These are phyloP conservation scores for Boletellus ananas DNA, from an alignment of 768 basidiomycete genomes.

Conservation along the genomic window DNA sequence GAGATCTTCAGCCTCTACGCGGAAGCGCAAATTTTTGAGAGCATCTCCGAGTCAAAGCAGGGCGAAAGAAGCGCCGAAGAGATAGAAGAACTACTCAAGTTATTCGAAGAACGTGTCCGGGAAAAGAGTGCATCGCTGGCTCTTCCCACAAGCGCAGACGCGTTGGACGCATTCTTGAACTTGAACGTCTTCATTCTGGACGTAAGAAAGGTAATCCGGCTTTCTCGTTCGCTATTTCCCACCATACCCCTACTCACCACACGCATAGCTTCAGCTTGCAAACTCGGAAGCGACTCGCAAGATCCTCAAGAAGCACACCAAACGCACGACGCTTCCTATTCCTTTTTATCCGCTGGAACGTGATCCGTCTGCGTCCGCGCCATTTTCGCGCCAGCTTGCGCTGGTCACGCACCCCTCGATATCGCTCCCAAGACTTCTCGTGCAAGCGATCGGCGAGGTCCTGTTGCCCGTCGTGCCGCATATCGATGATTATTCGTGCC, in stretches of 20 bases:
- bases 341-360: constrained; percentile 32
- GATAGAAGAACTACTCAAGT: constrained; percentile 58
- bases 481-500: constrained; percentile 80
- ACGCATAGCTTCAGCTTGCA: constrained; percentile 66
- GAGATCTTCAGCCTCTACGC: constrained; percentile 86
- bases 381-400: constrained; percentile 31
- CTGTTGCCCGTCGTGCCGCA: constrained; percentile 78
- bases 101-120: constrained; percentile 59
- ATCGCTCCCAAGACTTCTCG: constrained; percentile 59
- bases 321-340: constrained; percentile 79
- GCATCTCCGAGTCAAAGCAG: constrained; percentile 53
- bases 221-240: background rate
- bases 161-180: constrained; percentile 66
- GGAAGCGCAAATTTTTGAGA: constrained; percentile 84
- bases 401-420: constrained; percentile 26
- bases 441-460: constrained; percentile 79
- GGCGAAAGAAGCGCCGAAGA: constrained; percentile 72
- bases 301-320: constrained; percentile 92
- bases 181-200: constrained; percentile 78
- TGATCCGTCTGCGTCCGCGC: constrained; percentile 8
- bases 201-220: constrained; percentile 62
- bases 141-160: constrained; percentile 51
- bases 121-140: constrained; percentile 50
- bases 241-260: background rate
- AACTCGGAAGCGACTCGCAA: constrained; percentile 89